Evolutionary conservation across 352 stramenopile species (phyloP), one percentile per base, ranked within the genome.

Genomic region (Phytophthora fragariae): DNA sequence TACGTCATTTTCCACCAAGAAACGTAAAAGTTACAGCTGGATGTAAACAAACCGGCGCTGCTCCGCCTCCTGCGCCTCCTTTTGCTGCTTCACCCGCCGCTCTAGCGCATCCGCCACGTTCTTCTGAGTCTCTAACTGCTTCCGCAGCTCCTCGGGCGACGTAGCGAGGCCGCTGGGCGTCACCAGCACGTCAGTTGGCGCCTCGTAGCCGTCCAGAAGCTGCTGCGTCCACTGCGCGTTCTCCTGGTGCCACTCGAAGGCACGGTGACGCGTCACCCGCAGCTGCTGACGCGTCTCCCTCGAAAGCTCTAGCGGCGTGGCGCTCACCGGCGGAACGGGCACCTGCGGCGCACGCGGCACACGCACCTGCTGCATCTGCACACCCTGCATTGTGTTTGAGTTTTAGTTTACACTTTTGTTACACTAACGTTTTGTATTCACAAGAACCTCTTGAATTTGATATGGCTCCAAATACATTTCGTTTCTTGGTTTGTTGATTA

Each of bases 241-340:
- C 68, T 89, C 84, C 70, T 91, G 84, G 53, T 80, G 79, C 21
- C 86, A 84, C 64, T 86, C 79, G 57, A 86, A 91, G 14, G 84
- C 86, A 21, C 81, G 74, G 29, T 90, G 83, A n/a, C 82, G 84
- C 44, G 73, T 67, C 19, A 75, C 64, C 6, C 85, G 82, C 55
- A 92, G 66, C 35, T 88, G 80, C 58, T 87, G 80, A 1, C 76
- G 68, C 55, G 83, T 73, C 17, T 91, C 86, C 9, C 57, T 59
- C 27, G 84, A 92, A 8, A 91, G 75, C 31, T 84, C 62, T 1
- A 84, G 68, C 17, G 79, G 72, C 37, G 68, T 57, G 52, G 63
- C 37, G 54, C 58, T 75, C n/a, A 66, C 52, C 21, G 82, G 74
- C 15, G 80, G 82, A 17, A 84, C 80, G 0, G 82, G 53, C 46